Percentiles rank a stretch among this genome's conserved stretches.
Conservation (phyloP, 2,329 filamentous ascomycete species). For the Piedraia hortae region DNA sequence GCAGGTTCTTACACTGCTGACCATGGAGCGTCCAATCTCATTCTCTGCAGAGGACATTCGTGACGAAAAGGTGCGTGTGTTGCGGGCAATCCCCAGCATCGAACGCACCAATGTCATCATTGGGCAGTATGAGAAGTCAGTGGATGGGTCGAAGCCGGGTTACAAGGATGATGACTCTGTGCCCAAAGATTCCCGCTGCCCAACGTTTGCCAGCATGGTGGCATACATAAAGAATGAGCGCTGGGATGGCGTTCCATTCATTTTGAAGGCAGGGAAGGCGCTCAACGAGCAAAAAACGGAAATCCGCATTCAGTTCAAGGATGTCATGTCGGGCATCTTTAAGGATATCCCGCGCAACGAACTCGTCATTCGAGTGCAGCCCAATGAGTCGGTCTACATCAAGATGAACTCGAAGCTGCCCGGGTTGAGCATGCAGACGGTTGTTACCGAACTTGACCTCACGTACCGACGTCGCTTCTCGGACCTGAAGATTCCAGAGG, state of each 20-base stretch:
- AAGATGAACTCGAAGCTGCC: constrained; percentile 99
- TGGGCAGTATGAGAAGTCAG: constrained; percentile 86
- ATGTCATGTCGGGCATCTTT: constrained; percentile 97
- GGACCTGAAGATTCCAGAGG: constrained; percentile 96
- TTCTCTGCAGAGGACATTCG: constrained; percentile 96
- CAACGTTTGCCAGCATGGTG: constrained; percentile 90
- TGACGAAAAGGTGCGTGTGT: constrained; percentile 92
- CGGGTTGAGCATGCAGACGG: constrained; percentile 96
- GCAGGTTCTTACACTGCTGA: constrained; percentile 80
- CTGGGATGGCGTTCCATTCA: constrained; percentile 98
- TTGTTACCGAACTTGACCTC: constrained; percentile 90
- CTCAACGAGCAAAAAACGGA: constrained; percentile 99
- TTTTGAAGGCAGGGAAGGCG: constrained; percentile 93
- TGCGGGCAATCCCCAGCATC: constrained; percentile 76
- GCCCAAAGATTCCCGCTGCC: constrained; percentile 87
- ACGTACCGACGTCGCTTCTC: constrained; percentile 97
- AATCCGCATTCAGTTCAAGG: constrained; percentile 97
- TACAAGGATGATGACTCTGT: constrained; percentile 99
- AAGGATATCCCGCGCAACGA: constrained; percentile 99
- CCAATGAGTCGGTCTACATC: constrained; percentile 98
- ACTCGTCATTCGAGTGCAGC: constrained; percentile 95
- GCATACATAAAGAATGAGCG: constrained; percentile 99
- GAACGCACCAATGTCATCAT: constrained; percentile 99
- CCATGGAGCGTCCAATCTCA: constrained; percentile 95
- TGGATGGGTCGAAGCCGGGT: constrained; percentile 84